Conservation (phyloP, 169 alveolate species). For the Plasmodium yoelii region DNA sequence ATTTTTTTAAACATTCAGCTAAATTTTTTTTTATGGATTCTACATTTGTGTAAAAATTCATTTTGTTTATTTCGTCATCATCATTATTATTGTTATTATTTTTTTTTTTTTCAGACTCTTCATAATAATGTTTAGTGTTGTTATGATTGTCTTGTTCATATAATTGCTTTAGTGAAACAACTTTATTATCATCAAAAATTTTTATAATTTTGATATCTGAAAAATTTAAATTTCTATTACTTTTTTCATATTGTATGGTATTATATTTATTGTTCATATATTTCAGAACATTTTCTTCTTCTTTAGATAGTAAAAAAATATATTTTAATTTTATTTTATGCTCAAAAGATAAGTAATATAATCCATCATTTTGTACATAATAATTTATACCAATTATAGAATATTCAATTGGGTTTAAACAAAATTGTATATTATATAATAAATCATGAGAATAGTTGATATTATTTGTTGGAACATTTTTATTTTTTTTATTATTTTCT, state of each 20-base stretch:
- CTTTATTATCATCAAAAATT: conserved; percentile 18
- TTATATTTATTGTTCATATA: conserved; percentile 28
- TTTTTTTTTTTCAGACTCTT: not conserved
- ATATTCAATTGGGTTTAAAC: conserved; percentile 56
- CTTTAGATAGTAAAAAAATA: conserved; percentile 46
- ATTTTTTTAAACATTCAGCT: conserved; percentile 6
- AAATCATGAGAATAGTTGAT: conserved; percentile 41
- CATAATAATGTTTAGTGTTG: not conserved
- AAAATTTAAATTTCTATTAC: conserved; percentile 4
- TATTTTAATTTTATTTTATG: conserved; percentile 40
- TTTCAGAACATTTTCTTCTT: conserved; percentile 43
- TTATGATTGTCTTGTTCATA: not conserved
- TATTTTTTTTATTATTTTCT: conserved; percentile 17
- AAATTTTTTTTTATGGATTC: conserved; percentile 27
- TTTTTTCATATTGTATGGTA: conserved; percentile 17
- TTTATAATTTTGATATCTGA: conserved; percentile 20
- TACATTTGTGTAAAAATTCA: conserved; percentile 10
- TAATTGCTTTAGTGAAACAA: conserved; percentile 6
- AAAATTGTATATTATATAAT: conserved; percentile 64
- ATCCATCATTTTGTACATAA: conserved; percentile 64
- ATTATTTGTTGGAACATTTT: conserved; percentile 18
- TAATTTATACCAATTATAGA: conserved; percentile 67
- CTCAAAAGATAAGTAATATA: conserved; percentile 57
- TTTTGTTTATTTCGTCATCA: not conserved
- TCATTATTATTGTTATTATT: not conserved